These are phyloP conservation scores for Stentor roeselii DNA, from an alignment of 73 alveolate species.

Conservation along the genomic window DNA sequence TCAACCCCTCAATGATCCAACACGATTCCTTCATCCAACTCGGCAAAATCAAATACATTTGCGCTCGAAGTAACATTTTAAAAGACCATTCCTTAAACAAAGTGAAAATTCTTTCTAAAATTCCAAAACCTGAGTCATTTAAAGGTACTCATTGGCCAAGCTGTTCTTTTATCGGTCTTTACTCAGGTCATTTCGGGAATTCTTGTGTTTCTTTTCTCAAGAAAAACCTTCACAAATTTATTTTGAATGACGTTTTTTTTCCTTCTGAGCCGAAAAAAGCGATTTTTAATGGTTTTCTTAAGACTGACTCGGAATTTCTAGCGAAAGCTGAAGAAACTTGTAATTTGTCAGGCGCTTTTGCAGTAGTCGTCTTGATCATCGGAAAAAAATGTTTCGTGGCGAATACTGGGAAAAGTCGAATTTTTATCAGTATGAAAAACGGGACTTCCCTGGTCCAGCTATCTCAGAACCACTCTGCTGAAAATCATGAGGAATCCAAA, in stretches of 20 bases:
- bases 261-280: slow-evolving; percentile 92
- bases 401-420: slow-evolving; percentile 94
- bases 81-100: too few relatives aligned
- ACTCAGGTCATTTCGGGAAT: slow-evolving; percentile 98
- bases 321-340: slow-evolving; percentile 56
- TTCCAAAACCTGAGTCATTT: neutral
- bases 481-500: slow-evolving; percentile 67
- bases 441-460: slow-evolving; percentile 63
- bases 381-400: slow-evolving; percentile 80
- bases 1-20: too few relatives aligned
- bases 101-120: too few relatives aligned
- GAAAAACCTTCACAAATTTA: slow-evolving; percentile 85
- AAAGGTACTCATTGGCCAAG: slow-evolving; percentile 74
- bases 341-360: slow-evolving; percentile 90
- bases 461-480: slow-evolving; percentile 87
- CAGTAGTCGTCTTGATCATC: slow-evolving; percentile 74
- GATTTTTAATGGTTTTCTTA: slow-evolving; percentile 79
- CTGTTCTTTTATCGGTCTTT: slow-evolving; percentile 94
- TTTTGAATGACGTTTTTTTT: slow-evolving; percentile 75
- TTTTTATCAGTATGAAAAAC: slow-evolving; percentile 68
- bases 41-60: too few relatives aligned
- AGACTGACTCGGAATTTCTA: slow-evolving; percentile 84
- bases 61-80: too few relatives aligned
- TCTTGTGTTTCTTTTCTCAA: slow-evolving; percentile 93
- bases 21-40: too few relatives aligned